These are phyloP conservation scores for Batkoa obscura DNA, from an alignment of 371 early-diverging fungal species.

Conservation along the genomic window DNA sequence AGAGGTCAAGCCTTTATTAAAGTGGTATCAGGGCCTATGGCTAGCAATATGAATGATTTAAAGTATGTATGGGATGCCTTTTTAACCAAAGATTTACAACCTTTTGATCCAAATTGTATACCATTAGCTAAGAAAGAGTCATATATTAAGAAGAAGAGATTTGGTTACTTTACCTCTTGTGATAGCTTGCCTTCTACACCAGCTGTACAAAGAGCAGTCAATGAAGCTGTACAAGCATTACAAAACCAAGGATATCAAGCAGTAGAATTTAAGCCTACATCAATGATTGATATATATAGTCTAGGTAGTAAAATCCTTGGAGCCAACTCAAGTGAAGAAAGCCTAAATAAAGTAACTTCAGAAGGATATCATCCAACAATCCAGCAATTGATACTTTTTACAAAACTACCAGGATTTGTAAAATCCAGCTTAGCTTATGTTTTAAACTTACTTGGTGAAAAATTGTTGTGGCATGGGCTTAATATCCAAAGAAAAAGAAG, in stretches of 20 bases:
- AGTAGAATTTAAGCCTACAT: neutral
- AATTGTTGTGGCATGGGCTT: neutral
- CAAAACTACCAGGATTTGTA: neutral
- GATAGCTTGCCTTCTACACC: constrained; percentile 3
- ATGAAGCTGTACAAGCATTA: neutral
- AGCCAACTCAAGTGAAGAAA: neutral
- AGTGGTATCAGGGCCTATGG: neutral
- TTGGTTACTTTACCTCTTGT: constrained; percentile 2
- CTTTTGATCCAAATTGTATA: neutral
- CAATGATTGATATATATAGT: neutral
- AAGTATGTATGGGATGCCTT: neutral
- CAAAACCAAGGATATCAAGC: neutral
- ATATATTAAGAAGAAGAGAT: neutral
- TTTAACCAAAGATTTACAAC: neutral
- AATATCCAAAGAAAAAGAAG: neutral
- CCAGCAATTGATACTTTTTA: no score
- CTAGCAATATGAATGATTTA: neutral
- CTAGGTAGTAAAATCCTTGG: neutral
- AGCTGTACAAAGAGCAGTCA: constrained; percentile 1
- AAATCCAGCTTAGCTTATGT: neutral
- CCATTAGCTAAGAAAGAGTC: neutral
- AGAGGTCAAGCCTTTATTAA: neutral
- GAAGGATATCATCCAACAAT: neutral
- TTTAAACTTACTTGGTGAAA: neutral
- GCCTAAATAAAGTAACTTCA: neutral